Evolutionary conservation across 2,329 filamentous ascomycete genomes (phyloP).

Genomic region (Penicillium vulpinum): DNA sequence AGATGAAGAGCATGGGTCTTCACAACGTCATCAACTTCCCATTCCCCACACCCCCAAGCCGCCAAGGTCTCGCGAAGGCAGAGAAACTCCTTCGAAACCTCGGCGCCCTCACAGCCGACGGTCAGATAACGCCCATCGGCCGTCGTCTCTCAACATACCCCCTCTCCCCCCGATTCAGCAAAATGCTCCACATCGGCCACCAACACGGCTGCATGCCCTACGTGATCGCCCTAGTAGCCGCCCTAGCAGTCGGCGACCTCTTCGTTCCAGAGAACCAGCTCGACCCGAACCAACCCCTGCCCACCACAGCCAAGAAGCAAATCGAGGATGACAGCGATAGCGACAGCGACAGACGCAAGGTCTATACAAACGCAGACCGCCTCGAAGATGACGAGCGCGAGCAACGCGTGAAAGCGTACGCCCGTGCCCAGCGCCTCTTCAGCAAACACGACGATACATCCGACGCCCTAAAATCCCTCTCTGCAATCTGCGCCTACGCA

Average conservation of each 20-base stretch:
- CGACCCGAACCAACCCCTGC: slow-evolving; percentile 50
- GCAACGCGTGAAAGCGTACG: slow-evolving; percentile 63
- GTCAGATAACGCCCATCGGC: slow-evolving; percentile 76
- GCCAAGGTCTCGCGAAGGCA: slow-evolving; percentile 72
- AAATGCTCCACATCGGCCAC: slow-evolving; percentile 87
- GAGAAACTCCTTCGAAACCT: slow-evolving; percentile 86
- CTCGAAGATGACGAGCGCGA: slow-evolving; percentile 70
- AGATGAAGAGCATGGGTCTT: slow-evolving; percentile 92
- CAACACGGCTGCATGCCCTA: slow-evolving; percentile 79
- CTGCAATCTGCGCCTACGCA: slow-evolving; percentile 83
- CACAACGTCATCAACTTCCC: slow-evolving; percentile 91
- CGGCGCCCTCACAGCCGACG: slow-evolving; percentile 70
- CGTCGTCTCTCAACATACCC: slow-evolving; percentile 85
- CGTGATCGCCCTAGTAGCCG: slow-evolving; percentile 83
- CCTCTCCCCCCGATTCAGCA: slow-evolving; percentile 83
- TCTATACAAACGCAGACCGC: slow-evolving; percentile 65
- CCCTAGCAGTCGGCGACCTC: slow-evolving; percentile 81
- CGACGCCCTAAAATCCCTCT: slow-evolving; percentile 87
- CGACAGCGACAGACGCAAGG: slow-evolving; percentile 39
- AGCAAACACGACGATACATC: slow-evolving; percentile 77
- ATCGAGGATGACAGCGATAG: slow-evolving; percentile 45
- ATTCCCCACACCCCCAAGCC: slow-evolving; percentile 86
- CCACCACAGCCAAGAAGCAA: slow-evolving; percentile 25
- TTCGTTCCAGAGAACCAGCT: slow-evolving; percentile 81
- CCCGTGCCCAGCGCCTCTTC: slow-evolving; percentile 74